Conservation (phyloP, 2,329 filamentous ascomycete genomes). For the Pseudogymnoascus sp. region DNA sequence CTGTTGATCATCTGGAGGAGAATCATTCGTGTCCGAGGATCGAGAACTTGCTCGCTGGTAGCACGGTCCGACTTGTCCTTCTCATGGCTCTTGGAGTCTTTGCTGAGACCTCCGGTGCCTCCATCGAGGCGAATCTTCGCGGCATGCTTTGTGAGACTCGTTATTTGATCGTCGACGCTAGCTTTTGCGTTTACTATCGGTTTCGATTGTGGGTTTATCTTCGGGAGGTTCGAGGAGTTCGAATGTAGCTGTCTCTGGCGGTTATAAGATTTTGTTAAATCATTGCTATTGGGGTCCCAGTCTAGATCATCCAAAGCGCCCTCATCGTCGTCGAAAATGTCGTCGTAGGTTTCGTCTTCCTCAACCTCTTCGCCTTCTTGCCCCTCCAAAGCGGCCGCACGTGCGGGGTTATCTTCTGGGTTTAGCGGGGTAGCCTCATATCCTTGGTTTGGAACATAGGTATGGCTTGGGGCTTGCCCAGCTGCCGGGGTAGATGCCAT, state of each 20-base stretch:
- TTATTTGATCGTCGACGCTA: slow-evolving; percentile 79
- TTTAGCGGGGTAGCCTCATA: slow-evolving; percentile 33
- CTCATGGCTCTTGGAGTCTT: slow-evolving; percentile 45
- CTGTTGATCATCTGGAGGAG: slow-evolving; percentile 93
- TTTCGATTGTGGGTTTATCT: slow-evolving; percentile 64
- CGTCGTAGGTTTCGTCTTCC: slow-evolving; percentile 37
- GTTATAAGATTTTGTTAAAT: slow-evolving; percentile 79
- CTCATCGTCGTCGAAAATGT: slow-evolving; percentile 51
- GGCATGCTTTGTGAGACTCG: slow-evolving; percentile 75
- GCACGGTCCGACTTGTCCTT: slow-evolving; percentile 90
- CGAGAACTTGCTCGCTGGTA: slow-evolving; percentile 88
- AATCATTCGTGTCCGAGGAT: slow-evolving; percentile 91
- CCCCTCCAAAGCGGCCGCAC: slow-evolving; percentile 26
- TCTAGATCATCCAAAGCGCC: slow-evolving; percentile 50
- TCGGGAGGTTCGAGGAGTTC: slow-evolving; percentile 40
- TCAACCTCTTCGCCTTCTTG: slow-evolving; percentile 24
- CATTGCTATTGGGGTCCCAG: slow-evolving; percentile 49
- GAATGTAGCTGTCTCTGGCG: slow-evolving; percentile 64
- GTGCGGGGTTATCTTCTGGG: slow-evolving; percentile 26
- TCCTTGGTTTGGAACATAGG: slow-evolving; percentile 40
- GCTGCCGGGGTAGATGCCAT: slow-evolving; percentile 30
- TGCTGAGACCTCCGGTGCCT: slow-evolving; percentile 34
- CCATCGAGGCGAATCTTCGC: slow-evolving; percentile 74
- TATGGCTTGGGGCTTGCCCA: slow-evolving; percentile 38
- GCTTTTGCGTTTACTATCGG: slow-evolving; percentile 71